Base-by-base conservation (phyloP, 495 filamentous ascomycete species). In the Delitschia confertaspora region DNA sequence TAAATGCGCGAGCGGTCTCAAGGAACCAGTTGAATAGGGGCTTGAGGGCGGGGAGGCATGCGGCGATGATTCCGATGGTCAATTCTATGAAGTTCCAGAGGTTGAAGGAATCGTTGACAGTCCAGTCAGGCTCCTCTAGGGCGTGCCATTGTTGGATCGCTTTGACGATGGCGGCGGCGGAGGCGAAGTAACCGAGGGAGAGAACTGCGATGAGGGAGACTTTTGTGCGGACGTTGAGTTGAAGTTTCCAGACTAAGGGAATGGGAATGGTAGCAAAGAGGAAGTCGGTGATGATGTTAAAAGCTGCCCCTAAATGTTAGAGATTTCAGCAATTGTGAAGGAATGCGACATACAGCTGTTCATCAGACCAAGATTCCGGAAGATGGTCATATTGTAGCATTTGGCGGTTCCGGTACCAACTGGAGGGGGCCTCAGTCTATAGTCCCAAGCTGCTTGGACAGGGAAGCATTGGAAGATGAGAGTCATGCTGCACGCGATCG, bases 51-150 rank as follows among this genome's bases (percentile, higher is more conserved):
- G 59, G 59, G 2, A 62, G 46, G 0, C 45, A 55, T 14, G 57
- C 57, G 14, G 59, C 57, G 19, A 60, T 25, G 31, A 62, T 59
- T 6, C 51, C 48, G 19, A 49, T 39, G 9, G 42, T 55, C 19
- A 62, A 53, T 40, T 60, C 60, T 38, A 62, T 40, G 42, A 50
- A 53, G 37, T 50, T 50, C 57, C 57, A 62, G 18, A 60, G 41
- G 27, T 50, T 52, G 53, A 62, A 62, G 23, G 49, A 49, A 29
- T 60, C 46, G 31, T 57, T 30, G 22, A 55, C 48, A 6, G 38
- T 54, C 34, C 46, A 52, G 33, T 62, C 55, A 1, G 24, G 32
- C 26, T 60, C 39, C 0, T 25, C 23, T 33, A 59, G 25, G 20
- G 57, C 53, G 33, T 42, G 48, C 33, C 37, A 53, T 35, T 62